phyloP scores from a whole-genome alignment of 2,329 filamentous ascomycete genomes.

The Phialocephala sp. region DNA sequence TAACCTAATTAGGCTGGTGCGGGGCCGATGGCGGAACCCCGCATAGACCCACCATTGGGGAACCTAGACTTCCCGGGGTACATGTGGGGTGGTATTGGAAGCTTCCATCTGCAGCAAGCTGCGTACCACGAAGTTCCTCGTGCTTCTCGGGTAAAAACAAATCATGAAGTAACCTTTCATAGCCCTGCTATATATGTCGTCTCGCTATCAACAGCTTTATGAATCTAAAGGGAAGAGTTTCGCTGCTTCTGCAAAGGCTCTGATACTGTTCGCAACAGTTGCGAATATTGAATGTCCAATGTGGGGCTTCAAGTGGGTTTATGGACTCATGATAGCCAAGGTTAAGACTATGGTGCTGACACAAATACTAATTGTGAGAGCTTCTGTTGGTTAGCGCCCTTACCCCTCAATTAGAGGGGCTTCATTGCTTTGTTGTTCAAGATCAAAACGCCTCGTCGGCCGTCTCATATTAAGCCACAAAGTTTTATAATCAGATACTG shows the following conservation, averaged over 20 bases:
- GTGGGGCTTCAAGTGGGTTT: constrained; percentile 8
- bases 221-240: neutral
- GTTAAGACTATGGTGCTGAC: neutral
- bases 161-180: neutral
- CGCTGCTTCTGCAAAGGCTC: neutral
- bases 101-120: neutral
- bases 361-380: neutral
- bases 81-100: neutral
- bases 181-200: neutral
- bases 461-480: neutral
- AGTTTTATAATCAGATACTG: neutral
- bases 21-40: constrained; percentile 2
- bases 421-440: neutral
- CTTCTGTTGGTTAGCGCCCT: neutral
- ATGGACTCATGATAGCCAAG: neutral
- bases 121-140: neutral
- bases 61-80: neutral
- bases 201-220: neutral
- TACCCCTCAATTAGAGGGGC: constrained; percentile 1
- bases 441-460: neutral
- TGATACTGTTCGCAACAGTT: neutral
- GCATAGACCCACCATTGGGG: neutral
- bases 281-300: neutral
- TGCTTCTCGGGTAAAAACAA: constrained; percentile 4
- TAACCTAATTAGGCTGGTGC: neutral